phyloP scores from a whole-genome alignment of 2,329 filamentous ascomycete species.

The Cylindrodendrum hubeiense region DNA sequence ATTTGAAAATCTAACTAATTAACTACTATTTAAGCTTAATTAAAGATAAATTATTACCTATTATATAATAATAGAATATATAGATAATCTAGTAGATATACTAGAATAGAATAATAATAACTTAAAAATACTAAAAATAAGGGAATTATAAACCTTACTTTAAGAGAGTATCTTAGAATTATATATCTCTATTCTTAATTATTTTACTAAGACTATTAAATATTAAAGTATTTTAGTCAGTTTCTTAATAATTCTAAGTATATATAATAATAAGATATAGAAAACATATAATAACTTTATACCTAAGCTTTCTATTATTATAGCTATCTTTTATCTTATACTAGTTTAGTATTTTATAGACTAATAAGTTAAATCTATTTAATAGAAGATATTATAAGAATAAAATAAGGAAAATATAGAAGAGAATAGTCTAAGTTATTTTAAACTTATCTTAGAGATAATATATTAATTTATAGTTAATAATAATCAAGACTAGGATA shows the following conservation, averaged over 20 bases:
- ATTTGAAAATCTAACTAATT: neutral
- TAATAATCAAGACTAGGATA: neutral
- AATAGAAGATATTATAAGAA: neutral
- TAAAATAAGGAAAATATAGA: neutral
- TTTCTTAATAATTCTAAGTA: slow-evolving; percentile 4
- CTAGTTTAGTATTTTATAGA: slow-evolving; percentile 7
- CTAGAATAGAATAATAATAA: too few relatives aligned
- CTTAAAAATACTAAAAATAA: neutral
- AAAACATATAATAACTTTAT: slow-evolving; percentile 7
- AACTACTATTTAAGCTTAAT: neutral
- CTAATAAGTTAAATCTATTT: neutral
- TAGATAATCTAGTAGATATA: too few relatives aligned
- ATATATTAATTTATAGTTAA: slow-evolving; percentile 4
- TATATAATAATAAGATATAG: neutral
- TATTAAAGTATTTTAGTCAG: slow-evolving; percentile 10
- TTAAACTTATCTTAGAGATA: neutral
- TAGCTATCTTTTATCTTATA: slow-evolving; percentile 1
- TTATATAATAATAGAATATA: too few relatives aligned
- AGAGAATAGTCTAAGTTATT: slow-evolving; percentile 2
- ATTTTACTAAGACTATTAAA: slow-evolving; percentile 11
- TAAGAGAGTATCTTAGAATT: neutral
- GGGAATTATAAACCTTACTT: neutral
- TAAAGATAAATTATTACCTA: too few relatives aligned
- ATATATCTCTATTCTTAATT: slow-evolving; percentile 1
- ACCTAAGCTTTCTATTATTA: slow-evolving; percentile 1